Evolutionary conservation across 148 eudicot species (phyloP), one percentile per base, ranked within the genome.

Genomic region (Vaccinium vitisidaea): DNA sequence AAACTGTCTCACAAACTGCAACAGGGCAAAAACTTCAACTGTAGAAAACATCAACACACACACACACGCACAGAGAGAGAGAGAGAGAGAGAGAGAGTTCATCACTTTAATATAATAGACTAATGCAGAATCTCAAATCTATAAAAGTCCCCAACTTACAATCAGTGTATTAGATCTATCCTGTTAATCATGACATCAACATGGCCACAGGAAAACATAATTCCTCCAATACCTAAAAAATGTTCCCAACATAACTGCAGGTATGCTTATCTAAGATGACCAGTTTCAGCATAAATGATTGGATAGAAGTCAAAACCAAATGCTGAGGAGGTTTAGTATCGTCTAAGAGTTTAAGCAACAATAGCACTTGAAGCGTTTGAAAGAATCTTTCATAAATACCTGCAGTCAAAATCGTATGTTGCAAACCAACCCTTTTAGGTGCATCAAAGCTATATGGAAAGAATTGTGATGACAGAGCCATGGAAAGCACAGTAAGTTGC

Each of bases 381-480:
- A 43, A 32, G 13, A 27, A 77, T 79, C 36, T 52, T 88, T 78
- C 70, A 81, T 76, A 59, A 43, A 83, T 94, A 97, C 99, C 99
- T 95, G 88, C 54, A 81, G 92, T 95, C 84, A 87, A 36, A 83
- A 97, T 80, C 65, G 96, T 88, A 87, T 95, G 98, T 92, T 97
- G 99, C 87, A 97, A 75, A 52, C 92, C 85, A 74, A 97, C 91
- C 84, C 99, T 91, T 88, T 97, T 97, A 67, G 98, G 99, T 46
- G 99, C 99, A 46, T 97, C 98, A 30, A 81, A 84, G 88, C 93
- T 92, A 85, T 97, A 97, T 21, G 99, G 99, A 80, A 97, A 97
- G 91, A 95, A 89, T 76, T 88, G 93, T 65, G 98, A 95, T 81
- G 99, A 90, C 25, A 97, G 67, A 49, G 98, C 99, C 91, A 97